Base-by-base conservation (phyloP, 129 eudicot genomes). In the Scalesia atractyloides region DNA sequence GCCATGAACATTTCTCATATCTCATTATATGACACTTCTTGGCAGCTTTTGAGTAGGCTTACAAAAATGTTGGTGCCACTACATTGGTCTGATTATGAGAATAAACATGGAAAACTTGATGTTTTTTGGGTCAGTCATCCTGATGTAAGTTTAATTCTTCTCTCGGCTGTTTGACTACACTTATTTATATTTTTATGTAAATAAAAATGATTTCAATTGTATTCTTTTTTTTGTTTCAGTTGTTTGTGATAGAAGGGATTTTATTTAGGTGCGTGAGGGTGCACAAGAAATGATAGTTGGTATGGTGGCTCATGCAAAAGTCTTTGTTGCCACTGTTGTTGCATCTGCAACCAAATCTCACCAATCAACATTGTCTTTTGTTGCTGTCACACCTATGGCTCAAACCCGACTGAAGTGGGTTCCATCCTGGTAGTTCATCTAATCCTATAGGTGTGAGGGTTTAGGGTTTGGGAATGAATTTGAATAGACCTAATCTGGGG, bases 371-470 rank as follows among this genome's bases (percentile, higher is more conserved):
- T 72, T 89, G 69, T 89, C 96, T 54, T 82, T 96, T 78, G 94
- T 92, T 74, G 98, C 96, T 73, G 88, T 92, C 68, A 92, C 98
- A 20, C 98, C 98, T 26, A 87, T 92, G 95, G 95, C 95, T 20
- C 90, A 86, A 73, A 69, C 96, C 39, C 86, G 96, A 20, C 17
- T 74, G 22, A 89, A 76, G 73, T 82, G 50, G 82, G 83, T 43
- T 44, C 72, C 85, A 39, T 79, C 88, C 7, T 60, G 96, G 89
- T 73, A 78, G 71, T 75, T 51, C 84, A 14, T 77, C 78, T 18
- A 74, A 73, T 62, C 62, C 58, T 73, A 72, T 74, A 68, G 96
- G 92, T 64, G 80, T 81, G 13, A 89, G 81, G 70, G 81, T 81
- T 68, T 70, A 82, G 83, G 82, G 86, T 80, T 84, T 82, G 77